Percentiles rank a stretch among this genome's conserved stretches.
Evolutionary conservation across 2,329 filamentous ascomycete genomes (phyloP).

Genomic region (Colletotrichum liriopes): DNA sequence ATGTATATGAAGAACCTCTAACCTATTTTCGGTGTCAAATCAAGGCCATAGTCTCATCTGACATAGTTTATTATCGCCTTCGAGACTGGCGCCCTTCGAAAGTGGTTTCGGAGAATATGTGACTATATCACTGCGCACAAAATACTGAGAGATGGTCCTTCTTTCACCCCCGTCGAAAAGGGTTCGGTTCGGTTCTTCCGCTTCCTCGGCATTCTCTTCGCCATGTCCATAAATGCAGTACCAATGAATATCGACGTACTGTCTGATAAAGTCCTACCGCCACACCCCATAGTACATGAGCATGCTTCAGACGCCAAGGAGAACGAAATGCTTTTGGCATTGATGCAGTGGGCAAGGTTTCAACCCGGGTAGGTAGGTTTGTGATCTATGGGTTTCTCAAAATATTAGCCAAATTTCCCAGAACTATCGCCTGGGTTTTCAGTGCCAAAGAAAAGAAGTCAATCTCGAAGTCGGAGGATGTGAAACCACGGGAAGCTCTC

Average conservation of each 20-base stretch:
- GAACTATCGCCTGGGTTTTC: not conserved
- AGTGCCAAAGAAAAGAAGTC: not conserved
- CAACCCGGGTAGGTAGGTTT: conserved; percentile 6
- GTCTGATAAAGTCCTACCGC: not conserved
- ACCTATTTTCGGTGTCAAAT: not conserved
- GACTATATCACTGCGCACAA: not conserved
- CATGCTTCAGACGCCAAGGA: not conserved
- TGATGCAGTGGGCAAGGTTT: conserved; percentile 24
- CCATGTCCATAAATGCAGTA: not conserved
- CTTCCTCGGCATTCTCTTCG: conserved; percentile 16
- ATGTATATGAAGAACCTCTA: not conserved
- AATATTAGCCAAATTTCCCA: not conserved
- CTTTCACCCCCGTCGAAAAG: conserved; percentile 5
- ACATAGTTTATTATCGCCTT: conserved; percentile 5
- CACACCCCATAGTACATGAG: not conserved
- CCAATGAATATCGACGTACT: conserved; percentile 1
- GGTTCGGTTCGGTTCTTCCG: conserved; percentile 11
- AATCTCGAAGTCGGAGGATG: not conserved
- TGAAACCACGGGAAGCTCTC: not conserved
- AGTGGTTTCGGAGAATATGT: conserved; percentile 18
- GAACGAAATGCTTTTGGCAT: conserved; percentile 14
- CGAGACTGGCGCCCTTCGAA: conserved; percentile 6
- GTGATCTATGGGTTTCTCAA: too few relatives aligned
- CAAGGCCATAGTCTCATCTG: not conserved
- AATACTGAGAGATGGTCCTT: not conserved